Conservation (phyloP, 108 stramenopile genomes). For the Thalassiosira profunda region DNA sequence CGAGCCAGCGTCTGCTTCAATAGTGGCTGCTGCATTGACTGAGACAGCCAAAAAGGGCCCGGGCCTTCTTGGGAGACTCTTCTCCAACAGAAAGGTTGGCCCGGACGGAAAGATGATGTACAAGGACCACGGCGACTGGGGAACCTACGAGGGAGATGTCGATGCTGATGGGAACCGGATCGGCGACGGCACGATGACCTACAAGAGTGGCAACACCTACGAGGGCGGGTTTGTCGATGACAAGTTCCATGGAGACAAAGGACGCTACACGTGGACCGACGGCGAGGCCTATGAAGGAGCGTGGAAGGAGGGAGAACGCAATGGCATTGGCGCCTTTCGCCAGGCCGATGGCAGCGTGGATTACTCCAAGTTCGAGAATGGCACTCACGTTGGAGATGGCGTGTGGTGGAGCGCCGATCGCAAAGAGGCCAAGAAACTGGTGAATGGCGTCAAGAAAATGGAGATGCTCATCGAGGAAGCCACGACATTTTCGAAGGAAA, state of each 20-base stretch:
- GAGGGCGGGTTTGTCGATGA: conserved; percentile 32
- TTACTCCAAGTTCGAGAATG: conserved; percentile 13
- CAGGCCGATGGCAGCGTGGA: conserved; percentile 15
- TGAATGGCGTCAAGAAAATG: conserved; percentile 9
- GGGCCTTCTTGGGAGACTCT: neutral
- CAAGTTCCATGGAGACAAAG: conserved; percentile 24
- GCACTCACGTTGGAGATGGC: conserved; percentile 17
- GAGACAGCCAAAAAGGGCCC: neutral
- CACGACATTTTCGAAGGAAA: conserved; percentile 16
- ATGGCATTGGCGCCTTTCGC: conserved; percentile 23
- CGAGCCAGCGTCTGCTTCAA: conserved; percentile 1
- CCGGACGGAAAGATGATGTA: conserved; percentile 27
- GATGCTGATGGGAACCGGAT: conserved; percentile 16
- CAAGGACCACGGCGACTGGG: conserved; percentile 41
- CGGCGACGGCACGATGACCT: conserved; percentile 36
- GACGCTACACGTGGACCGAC: conserved; percentile 12
- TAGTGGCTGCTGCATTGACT: too few species aligned
- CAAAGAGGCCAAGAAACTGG: conserved; percentile 2
- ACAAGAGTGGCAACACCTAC: conserved; percentile 12
- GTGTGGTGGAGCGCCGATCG: conserved; percentile 28
- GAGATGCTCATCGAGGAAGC: conserved; percentile 25
- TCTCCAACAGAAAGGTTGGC: conserved; percentile 9
- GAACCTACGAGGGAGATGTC: conserved; percentile 18
- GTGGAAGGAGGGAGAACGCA: conserved; percentile 26
- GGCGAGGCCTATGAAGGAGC: conserved; percentile 6